Evolutionary conservation across 2,329 filamentous ascomycete species (phyloP), one percentile per base, ranked within the genome.

Genomic region (Trichophyton benhamiae): DNA sequence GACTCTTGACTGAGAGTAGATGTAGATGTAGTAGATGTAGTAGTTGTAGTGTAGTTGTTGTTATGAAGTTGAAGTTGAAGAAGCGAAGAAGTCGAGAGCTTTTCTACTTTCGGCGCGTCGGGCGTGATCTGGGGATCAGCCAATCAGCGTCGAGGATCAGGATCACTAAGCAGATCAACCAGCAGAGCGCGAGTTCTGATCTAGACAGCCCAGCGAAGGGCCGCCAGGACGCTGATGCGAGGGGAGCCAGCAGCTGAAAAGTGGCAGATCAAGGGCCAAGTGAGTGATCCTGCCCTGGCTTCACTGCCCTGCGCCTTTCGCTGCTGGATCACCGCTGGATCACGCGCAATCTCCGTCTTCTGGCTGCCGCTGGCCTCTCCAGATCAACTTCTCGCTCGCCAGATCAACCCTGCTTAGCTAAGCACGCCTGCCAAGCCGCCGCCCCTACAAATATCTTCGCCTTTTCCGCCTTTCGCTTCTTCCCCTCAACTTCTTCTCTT

Each of bases 91-190:
- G 27, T 30, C 27, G 7, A 36, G 33, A 3, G 15, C 20, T 22
- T 48, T 48, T 48, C 44, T 48, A 48, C 44, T 25, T 48, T 22
- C 13, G 46, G 15, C 52, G 22, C 22, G 22, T 30, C 22, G 13
- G 2, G 27, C 15, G 9, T 55, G 52, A 55, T 20, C 42, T 61
- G 8, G 53, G 64, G 2, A 68, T 69, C 67, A 60, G 63, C 74
- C 74, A 75, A 76, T 75, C 67, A 75, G 71, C 57, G 60, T 0
- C 0, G 27, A 63, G 68, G 70, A 71, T 71, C 71, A 68, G 46
- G 44, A 48, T 22, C 44, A 48, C 20, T 27, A 22, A 52, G 20
- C 46, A 57, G 38, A 42, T 20, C 27, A 38, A 15, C 52, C n/a
- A 62, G 55, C 11, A 30, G n/a, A n/a, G n/a, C n/a, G 27, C 3